phyloP scores from a whole-genome alignment of 192 early-diverging fungal species.

The Rhizoclosmatium globosum region DNA sequence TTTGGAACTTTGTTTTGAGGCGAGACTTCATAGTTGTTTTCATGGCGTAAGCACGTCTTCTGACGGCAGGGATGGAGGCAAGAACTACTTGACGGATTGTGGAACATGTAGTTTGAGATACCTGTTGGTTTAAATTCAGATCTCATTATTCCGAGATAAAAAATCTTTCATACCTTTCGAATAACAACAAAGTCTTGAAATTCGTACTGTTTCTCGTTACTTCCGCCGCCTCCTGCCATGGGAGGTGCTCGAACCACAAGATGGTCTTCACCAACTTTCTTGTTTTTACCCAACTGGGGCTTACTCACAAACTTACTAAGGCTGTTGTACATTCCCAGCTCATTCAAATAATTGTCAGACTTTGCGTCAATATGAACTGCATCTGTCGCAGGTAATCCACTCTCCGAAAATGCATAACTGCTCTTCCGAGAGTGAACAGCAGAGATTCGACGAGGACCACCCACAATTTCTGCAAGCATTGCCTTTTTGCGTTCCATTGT shows the following conservation, averaged over 20 bases:
- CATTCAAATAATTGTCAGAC: not conserved
- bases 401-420: no score
- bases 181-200: conserved; percentile 32
- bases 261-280: not conserved
- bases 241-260: not conserved
- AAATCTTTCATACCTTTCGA: conserved; percentile 11
- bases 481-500: conserved; percentile 1
- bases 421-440: no score
- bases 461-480: not conserved
- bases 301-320: not conserved
- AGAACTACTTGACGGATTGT: conserved; percentile 25
- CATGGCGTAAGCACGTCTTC: conserved; percentile 24
- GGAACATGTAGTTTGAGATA: not conserved
- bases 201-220: conserved; percentile 19
- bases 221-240: not conserved
- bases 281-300: conserved; percentile 14
- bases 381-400: no score
- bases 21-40: not conserved
- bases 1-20: not conserved
- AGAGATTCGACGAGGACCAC: not conserved
- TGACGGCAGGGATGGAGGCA: conserved; percentile 27
- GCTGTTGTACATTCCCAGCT: not conserved
- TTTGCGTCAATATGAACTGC: no score
- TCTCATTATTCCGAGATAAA: not conserved
- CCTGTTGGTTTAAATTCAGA: not conserved